phyloP scores from a whole-genome alignment of 257 asterid genomes.

The Solanum chiquidenum region DNA sequence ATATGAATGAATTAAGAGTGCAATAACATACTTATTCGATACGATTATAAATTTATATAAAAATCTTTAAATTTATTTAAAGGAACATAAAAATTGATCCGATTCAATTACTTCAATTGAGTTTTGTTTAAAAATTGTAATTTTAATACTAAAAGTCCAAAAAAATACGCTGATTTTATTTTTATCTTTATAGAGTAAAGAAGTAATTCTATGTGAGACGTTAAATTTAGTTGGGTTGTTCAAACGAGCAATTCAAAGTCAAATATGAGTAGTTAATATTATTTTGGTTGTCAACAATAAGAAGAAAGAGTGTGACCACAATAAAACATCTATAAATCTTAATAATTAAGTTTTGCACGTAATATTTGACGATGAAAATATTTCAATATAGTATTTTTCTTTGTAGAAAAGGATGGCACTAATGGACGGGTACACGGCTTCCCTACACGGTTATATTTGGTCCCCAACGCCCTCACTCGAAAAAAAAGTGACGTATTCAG shows the following conservation, averaged over 20 bases:
- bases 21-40: no score
- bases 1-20: no score
- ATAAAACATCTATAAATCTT: neutral
- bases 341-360: neutral
- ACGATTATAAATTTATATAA: no score
- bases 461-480: neutral
- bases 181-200: neutral
- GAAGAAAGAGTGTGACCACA: neutral
- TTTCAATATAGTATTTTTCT: neutral
- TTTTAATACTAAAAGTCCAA: no score
- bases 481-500: neutral
- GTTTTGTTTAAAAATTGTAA: no score
- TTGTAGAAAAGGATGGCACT: neutral
- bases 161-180: accelerated
- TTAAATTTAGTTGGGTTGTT: neutral
- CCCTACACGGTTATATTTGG: neutral
- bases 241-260: neutral
- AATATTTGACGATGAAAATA: neutral
- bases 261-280: neutral
- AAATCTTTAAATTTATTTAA: no score
- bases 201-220: no score
- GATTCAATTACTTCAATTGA: no score
- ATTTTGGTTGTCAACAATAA: neutral
- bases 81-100: no score
- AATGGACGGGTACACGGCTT: neutral